Percentiles rank a stretch among this genome's conserved stretches.
Conservation (phyloP, 768 basidiomycete species). For the Russula lepida region DNA sequence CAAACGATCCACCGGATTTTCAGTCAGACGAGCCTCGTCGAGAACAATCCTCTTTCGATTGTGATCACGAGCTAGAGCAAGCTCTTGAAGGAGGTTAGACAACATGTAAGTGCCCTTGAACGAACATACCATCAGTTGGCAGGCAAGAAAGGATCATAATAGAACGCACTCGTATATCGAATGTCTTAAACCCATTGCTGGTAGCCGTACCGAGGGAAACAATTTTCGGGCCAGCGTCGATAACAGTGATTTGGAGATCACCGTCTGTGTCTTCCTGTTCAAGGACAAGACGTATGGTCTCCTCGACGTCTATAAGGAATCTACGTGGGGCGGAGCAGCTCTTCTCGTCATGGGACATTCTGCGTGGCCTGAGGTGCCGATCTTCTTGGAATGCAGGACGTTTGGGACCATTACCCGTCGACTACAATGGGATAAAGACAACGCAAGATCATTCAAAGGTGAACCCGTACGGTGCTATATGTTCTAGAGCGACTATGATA, state of each 20-base stretch:
- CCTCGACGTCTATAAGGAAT: slow-evolving; percentile 95
- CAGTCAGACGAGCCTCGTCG: slow-evolving; percentile 95
- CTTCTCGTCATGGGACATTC: slow-evolving; percentile 92
- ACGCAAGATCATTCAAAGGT: neutral
- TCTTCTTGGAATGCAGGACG: slow-evolving; percentile 74
- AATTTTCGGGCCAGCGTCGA: slow-evolving; percentile 93
- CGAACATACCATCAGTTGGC: slow-evolving; percentile 13
- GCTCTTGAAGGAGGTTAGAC: slow-evolving; percentile 96
- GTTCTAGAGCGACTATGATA: slow-evolving; percentile 76
- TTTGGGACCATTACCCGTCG: slow-evolving; percentile 37
- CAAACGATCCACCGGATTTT: slow-evolving; percentile 95
- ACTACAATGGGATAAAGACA: slow-evolving; percentile 9
- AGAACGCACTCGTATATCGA: slow-evolving; percentile 77
- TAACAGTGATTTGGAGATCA: slow-evolving; percentile 93
- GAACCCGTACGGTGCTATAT: slow-evolving; percentile 66
- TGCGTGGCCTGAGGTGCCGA: slow-evolving; percentile 59
- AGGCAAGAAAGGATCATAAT: neutral
- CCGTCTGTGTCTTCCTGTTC: slow-evolving; percentile 98
- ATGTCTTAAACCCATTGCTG: slow-evolving; percentile 95
- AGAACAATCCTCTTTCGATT: slow-evolving; percentile 93
- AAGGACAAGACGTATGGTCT: slow-evolving; percentile 91
- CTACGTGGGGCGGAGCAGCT: slow-evolving; percentile 64
- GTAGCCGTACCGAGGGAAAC: slow-evolving; percentile 94
- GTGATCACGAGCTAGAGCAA: slow-evolving; percentile 93
- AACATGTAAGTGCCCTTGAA: slow-evolving; percentile 96